Percentiles rank a stretch among this genome's conserved stretches.
Conservation (phyloP, 1,139 yeast species). For the Candida tropicalis region DNA sequence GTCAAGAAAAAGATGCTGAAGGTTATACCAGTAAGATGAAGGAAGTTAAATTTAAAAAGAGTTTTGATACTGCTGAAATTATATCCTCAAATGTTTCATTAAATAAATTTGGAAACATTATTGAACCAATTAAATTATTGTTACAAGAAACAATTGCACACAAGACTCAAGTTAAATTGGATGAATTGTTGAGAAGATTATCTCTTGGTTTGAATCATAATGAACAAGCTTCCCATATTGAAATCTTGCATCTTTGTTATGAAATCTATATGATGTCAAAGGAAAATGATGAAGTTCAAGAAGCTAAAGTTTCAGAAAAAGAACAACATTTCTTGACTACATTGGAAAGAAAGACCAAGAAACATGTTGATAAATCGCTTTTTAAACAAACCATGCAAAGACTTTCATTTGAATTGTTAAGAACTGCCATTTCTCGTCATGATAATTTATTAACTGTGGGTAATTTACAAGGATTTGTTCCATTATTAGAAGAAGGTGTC, state of each 20-base stretch:
- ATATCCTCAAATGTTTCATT: conserved; percentile 69
- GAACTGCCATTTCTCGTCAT: conserved; percentile 70
- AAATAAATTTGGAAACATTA: conserved; percentile 56
- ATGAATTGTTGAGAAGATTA: conserved; percentile 75
- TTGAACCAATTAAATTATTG: conserved; percentile 71
- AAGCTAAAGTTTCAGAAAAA: conserved; percentile 17
- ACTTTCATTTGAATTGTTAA: conserved; percentile 76
- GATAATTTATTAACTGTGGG: conserved; percentile 56
- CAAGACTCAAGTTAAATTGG: conserved; percentile 74
- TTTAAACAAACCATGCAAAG: conserved; percentile 65
- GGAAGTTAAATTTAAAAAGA: conserved; percentile 87
- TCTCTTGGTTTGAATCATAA: conserved; percentile 79
- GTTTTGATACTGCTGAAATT: conserved; percentile 85
- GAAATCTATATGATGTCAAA: conserved; percentile 66
- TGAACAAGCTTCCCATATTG: conserved; percentile 57
- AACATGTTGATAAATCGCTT: conserved; percentile 46
- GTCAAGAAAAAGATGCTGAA: conserved; percentile 93
- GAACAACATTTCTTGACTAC: conserved; percentile 73
- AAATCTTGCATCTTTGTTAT: conserved; percentile 70
- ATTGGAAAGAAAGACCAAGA: conserved; percentile 60
- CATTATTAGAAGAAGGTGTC: conserved; percentile 67
- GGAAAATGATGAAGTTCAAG: conserved; percentile 16
- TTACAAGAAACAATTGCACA: conserved; percentile 65
- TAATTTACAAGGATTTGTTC: conserved; percentile 74
- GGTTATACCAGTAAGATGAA: conserved; percentile 86